Evolutionary conservation across 495 filamentous ascomycete species (phyloP), one percentile per base, ranked within the genome.

Genomic region (Hypoxylon lenormandii): DNA sequence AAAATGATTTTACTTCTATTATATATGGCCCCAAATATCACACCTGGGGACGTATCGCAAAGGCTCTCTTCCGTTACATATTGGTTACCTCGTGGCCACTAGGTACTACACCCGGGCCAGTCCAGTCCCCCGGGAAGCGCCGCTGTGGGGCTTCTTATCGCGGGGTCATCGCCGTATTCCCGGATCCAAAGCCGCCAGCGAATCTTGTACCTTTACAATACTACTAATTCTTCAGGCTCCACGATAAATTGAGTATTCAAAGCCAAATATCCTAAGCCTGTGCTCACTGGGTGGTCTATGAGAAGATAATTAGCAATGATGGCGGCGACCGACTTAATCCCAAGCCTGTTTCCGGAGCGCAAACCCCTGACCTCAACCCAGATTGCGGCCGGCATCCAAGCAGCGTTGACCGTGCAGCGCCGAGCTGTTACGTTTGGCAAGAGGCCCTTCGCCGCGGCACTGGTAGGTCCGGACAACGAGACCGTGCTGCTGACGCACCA

Each of bases 391-490:
- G 79, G 71, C 10, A 76, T 83, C 40, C 58, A 78, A 4, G 73
- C 72, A 46, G 80, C 77, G 55, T 76, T 84, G 13, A 60, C 30
- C 2, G 76, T 84, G 28, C 83, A 86, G 72, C 56, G 56, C 10
- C 77, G 70, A 43, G 78, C 67, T 60, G 80, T 81, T 45, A 77
- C 76, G 13, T 78, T 74, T 74, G 69, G 71, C 30, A 85, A 84
- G 65, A 73, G 81, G 22, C 83, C 84, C 3, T 86, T 85, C 64
- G 79, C 80, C 1, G 82, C 81, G 6, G 76, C 80, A 28, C 75
- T 86, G 11, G 67, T 85, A 7, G 82, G 74, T 4, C 80, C 83
- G 4, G 82, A 85, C 66, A 84, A 85, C 58, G 70, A 78, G 66
- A 84, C 81, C 0, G 75, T 83, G 5, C 61, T 85, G 11, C 67